Evolutionary conservation across 805 yeast genomes (phyloP).

Genomic region (Myxozyma neglecta): DNA sequence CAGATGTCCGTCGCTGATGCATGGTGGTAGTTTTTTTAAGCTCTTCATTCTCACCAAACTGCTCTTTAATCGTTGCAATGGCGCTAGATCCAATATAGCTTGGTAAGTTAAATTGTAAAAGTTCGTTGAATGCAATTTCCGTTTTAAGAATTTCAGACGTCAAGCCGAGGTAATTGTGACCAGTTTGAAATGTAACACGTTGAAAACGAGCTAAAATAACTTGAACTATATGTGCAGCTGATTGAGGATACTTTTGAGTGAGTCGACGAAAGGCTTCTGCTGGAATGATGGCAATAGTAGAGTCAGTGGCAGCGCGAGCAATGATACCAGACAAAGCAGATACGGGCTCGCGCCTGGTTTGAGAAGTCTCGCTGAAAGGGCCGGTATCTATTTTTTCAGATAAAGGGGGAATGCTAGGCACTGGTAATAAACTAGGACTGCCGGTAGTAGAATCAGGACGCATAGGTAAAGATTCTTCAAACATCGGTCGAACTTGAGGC

Average conservation of each 20-base stretch:
- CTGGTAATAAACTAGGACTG: constrained; percentile 8
- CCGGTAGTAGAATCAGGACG: neutral
- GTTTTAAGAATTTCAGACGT: constrained; percentile 78
- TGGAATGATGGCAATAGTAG: constrained; percentile 92
- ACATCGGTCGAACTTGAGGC: constrained; percentile 1
- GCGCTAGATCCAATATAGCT: constrained; percentile 61
- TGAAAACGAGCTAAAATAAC: constrained; percentile 84
- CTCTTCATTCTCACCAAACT: constrained; percentile 5
- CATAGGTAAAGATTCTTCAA: constrained; percentile 16
- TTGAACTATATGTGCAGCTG: constrained; percentile 91
- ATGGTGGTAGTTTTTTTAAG: neutral
- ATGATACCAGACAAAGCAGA: constrained; percentile 47
- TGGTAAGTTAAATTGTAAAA: constrained; percentile 56
- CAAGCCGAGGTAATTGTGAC: constrained; percentile 80
- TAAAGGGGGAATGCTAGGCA: constrained; percentile 20
- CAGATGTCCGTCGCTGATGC: neutral
- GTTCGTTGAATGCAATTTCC: constrained; percentile 59
- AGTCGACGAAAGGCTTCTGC: constrained; percentile 74
- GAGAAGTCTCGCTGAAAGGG: neutral
- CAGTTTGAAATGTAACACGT: constrained; percentile 88
- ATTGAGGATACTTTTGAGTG: constrained; percentile 73
- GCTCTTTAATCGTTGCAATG: constrained; percentile 45
- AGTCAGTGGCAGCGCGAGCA: constrained; percentile 70
- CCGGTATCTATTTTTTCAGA: constrained; percentile 8
- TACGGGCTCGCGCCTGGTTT: neutral